Conservation (phyloP, 305 asterid species). For the Rubia peregrina region DNA sequence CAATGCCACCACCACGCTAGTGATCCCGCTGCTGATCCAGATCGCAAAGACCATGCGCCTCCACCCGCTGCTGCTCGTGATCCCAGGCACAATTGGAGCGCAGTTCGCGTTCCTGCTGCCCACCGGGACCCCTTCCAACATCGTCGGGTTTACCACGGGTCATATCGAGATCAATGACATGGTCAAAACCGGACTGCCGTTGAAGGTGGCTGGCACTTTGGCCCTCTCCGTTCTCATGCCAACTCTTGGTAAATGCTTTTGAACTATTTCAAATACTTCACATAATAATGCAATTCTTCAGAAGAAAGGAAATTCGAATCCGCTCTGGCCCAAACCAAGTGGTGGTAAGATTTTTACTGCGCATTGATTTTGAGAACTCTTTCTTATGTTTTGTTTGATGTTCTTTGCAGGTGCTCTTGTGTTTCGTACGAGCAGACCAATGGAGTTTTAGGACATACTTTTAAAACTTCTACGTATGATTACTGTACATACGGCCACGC, state of each 20-base stretch:
- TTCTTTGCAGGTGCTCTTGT: slow-evolving; percentile 55
- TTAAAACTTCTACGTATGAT: background rate
- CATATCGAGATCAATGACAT: slow-evolving; percentile 68
- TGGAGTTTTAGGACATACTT: background rate
- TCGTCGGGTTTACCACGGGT: slow-evolving; percentile 83
- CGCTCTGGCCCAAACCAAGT: no score
- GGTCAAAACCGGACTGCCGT: slow-evolving; percentile 52
- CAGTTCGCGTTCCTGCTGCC: slow-evolving; percentile 75
- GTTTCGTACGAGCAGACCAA: slow-evolving; percentile 44
- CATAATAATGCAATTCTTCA: no score
- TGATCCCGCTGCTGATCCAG: slow-evolving; percentile 62
- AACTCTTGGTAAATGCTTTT: slow-evolving; percentile 48
- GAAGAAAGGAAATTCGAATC: no score
- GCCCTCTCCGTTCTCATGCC: slow-evolving; percentile 72
- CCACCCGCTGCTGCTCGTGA: slow-evolving; percentile 64
- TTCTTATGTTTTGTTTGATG: background rate
- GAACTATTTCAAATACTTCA: background rate
- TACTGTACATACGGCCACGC: background rate
- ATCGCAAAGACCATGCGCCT: slow-evolving; percentile 51
- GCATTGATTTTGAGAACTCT: background rate
- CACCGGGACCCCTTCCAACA: slow-evolving; percentile 78
- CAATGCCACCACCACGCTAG: slow-evolving; percentile 65
- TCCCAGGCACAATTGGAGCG: slow-evolving; percentile 74
- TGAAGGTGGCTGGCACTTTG: slow-evolving; percentile 47
- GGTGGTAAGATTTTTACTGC: no score